These are phyloP conservation scores for Pisolithus orientalis DNA, from an alignment of 768 basidiomycete species.

Conservation along the genomic window DNA sequence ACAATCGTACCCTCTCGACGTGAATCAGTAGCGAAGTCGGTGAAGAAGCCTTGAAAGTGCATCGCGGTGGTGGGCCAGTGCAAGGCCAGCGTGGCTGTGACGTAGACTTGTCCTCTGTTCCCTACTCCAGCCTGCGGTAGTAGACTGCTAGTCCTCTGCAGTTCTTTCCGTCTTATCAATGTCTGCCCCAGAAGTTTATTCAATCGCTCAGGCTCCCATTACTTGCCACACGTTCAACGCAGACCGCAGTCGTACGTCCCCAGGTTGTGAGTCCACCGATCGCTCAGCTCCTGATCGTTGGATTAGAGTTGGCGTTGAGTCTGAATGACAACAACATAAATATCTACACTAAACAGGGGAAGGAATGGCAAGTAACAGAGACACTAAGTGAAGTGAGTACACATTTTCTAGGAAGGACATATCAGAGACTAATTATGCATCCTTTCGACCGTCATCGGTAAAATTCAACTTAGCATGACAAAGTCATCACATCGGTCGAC, in stretches of 20 bases:
- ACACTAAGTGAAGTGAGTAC: constrained; percentile 75
- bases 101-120: no score
- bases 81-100: no score
- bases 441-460: not conserved
- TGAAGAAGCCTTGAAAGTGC: no score
- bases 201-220: constrained; percentile 76
- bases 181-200: constrained; percentile 73
- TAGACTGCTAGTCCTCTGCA: constrained; percentile 84
- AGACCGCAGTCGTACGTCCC: constrained; percentile 72
- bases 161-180: constrained; percentile 23
- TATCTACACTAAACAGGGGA: constrained; percentile 64
- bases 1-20: no score
- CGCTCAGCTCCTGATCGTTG: constrained; percentile 5
- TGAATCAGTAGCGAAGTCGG: no score
- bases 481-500: constrained; percentile 94
- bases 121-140: constrained; percentile 42
- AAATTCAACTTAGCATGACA: constrained; percentile 77
- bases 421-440: not conserved
- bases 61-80: no score
- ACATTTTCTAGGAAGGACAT: no score
- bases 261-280: not conserved
- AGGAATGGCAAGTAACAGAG: constrained; percentile 65
- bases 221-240: constrained; percentile 89
- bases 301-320: constrained; percentile 82
- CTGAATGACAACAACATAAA: constrained; percentile 86